Evolutionary conservation across 148 eudicot species (phyloP).

Genomic region (Dysphania ambrosioides): DNA sequence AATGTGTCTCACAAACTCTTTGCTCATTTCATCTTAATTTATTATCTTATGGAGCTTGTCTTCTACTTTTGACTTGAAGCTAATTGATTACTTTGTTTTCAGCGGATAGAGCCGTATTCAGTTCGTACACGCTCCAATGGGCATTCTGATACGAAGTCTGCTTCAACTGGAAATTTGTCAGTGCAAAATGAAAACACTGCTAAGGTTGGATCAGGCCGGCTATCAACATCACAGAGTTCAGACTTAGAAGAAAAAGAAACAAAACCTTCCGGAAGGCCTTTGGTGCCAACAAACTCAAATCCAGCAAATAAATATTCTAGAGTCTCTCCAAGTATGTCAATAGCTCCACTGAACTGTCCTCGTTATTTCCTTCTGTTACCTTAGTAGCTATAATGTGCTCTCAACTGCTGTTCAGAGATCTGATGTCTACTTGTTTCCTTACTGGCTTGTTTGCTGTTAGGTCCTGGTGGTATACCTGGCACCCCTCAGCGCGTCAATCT

Average conservation of each 20-base stretch:
- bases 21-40: background rate
- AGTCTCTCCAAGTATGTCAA: constrained; percentile 62
- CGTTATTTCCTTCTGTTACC: constrained; percentile 9
- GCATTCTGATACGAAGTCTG: constrained; percentile 48
- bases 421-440: constrained; percentile 16
- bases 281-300: constrained; percentile 52
- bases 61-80: constrained; percentile 8
- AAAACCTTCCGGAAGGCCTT: constrained; percentile 59
- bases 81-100: constrained; percentile 29
- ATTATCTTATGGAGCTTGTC: too few relatives aligned
- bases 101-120: constrained; percentile 87
- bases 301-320: constrained; percentile 55
- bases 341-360: background rate
- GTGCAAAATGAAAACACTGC: constrained; percentile 52
- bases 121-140: constrained; percentile 51
- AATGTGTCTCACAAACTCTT: constrained; percentile 3
- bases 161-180: constrained; percentile 47
- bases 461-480: constrained; percentile 55
- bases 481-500: constrained; percentile 63
- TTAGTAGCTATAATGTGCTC: background rate
- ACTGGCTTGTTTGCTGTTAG: constrained; percentile 36
- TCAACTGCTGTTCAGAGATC: constrained; percentile 3
- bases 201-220: constrained; percentile 61
- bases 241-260: constrained; percentile 61
- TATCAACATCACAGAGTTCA: constrained; percentile 62